Percentiles rank a stretch among this genome's conserved stretches.
phyloP scores from a whole-genome alignment of 257 asterid species.

The Rhazya stricta region DNA sequence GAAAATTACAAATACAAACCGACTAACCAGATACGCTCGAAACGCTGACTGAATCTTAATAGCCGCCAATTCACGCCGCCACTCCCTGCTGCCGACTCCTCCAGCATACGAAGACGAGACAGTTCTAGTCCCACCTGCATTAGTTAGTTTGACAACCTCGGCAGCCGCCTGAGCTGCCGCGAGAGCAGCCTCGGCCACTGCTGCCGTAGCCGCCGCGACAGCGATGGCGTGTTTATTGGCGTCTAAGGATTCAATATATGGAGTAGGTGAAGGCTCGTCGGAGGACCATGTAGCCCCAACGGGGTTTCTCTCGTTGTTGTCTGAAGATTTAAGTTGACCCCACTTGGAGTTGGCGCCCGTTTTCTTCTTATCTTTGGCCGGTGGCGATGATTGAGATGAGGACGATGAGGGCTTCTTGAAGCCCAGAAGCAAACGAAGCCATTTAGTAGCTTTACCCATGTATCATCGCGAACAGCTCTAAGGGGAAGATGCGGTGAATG shows the following conservation, averaged over 20 bases:
- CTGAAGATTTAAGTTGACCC: constrained; percentile 24
- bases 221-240: constrained; percentile 89
- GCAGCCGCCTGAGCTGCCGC: constrained; percentile 99
- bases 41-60: constrained; percentile 84
- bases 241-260: constrained; percentile 47
- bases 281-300: constrained; percentile 11
- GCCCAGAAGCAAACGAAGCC: constrained; percentile 59
- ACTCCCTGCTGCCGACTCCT: constrained; percentile 27
- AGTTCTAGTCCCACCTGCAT: constrained; percentile 42
- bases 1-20: neutral
- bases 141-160: constrained; percentile 73
- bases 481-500: neutral
- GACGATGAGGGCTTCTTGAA: constrained; percentile 36
- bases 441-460: constrained; percentile 64
- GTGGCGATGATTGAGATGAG: constrained; percentile 21
- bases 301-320: constrained; percentile 13
- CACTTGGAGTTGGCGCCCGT: constrained; percentile 14
- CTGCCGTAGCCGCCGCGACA: constrained; percentile 98
- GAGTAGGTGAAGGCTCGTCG: constrained; percentile 31
- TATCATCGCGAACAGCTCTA: constrained; percentile 30
- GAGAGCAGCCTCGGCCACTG: constrained; percentile 95
- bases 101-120: constrained; percentile 24
- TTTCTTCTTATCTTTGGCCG: constrained; percentile 17
- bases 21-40: constrained; percentile 82
- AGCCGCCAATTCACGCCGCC: constrained; percentile 62